These are phyloP conservation scores for Xerocomellus amylosporus DNA, from an alignment of 768 basidiomycete species.

Conservation along the genomic window DNA sequence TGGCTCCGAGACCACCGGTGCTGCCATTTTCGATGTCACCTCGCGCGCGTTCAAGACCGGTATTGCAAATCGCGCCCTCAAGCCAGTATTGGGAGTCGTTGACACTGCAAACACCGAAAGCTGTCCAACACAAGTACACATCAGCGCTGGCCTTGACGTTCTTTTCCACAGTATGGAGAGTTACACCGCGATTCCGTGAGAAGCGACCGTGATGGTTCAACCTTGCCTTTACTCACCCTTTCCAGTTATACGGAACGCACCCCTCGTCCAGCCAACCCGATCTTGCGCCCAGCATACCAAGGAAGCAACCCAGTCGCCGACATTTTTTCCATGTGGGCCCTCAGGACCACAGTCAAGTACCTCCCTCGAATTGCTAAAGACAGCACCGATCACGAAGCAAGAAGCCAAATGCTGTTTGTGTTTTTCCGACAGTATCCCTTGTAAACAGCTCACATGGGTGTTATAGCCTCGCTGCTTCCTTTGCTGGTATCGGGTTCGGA, in stretches of 20 bases:
- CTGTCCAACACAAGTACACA: constrained; percentile 90
- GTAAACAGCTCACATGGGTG: not conserved
- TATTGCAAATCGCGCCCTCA: constrained; percentile 88
- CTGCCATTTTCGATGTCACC: constrained; percentile 91
- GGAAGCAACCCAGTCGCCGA: constrained; percentile 94
- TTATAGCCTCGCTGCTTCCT: constrained; percentile 79
- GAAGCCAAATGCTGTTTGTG: constrained; percentile 85
- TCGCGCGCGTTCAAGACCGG: constrained; percentile 95
- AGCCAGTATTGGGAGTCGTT: constrained; percentile 82
- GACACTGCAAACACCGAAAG: constrained; percentile 90
- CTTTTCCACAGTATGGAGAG: constrained; percentile 95
- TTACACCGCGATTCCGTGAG: constrained; percentile 89
- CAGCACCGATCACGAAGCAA: constrained; percentile 74
- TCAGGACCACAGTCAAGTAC: constrained; percentile 83
- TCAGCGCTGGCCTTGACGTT: constrained; percentile 93
- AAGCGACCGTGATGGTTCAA: constrained; percentile 4
- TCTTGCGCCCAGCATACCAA: constrained; percentile 88
- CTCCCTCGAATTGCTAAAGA: constrained; percentile 85
- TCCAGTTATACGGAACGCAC: constrained; percentile 83
- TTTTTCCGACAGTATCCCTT: not conserved
- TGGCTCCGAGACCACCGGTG: constrained; percentile 92
- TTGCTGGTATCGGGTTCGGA: constrained; percentile 94
- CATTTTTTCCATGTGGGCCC: constrained; percentile 93
- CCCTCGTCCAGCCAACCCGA: constrained; percentile 87
- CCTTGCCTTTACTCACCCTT: constrained; percentile 5